Evolutionary conservation across 225 moss, liverwort and hornwort genomes (phyloP).

Genomic region (Thuidium tamariscinum): DNA sequence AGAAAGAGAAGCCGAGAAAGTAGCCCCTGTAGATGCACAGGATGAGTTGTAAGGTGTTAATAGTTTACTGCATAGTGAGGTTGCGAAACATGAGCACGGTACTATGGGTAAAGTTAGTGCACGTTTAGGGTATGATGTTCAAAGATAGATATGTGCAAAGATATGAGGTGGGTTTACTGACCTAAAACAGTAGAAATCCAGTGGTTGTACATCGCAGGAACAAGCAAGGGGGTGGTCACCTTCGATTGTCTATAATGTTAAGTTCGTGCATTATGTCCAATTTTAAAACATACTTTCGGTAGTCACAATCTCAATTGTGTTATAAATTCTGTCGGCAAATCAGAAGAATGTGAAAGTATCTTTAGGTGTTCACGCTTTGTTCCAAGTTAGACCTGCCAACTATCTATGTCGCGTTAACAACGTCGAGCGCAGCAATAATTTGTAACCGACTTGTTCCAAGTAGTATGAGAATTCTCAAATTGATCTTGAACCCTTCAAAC

Average conservation of each 20-base stretch:
- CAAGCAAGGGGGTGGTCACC: neutral
- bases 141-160: neutral
- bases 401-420: neutral
- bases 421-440: neutral
- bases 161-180: neutral
- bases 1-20: neutral
- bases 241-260: neutral
- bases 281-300: neutral
- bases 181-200: neutral
- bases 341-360: neutral
- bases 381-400: neutral
- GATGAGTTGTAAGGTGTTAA: constrained; percentile 17
- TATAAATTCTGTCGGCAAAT: neutral
- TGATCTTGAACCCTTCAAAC: neutral
- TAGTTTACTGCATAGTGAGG: neutral
- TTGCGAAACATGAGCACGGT: neutral
- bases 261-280: neutral
- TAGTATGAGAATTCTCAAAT: neutral
- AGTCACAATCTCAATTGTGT: neutral
- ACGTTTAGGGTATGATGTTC: neutral
- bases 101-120: neutral
- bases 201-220: neutral
- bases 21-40: neutral
- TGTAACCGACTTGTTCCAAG: neutral
- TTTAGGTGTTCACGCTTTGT: too few species aligned